A percentile compares a stretch with the other conserved stretches of the same genome.
phyloP scores from a whole-genome alignment of 208 protist species.

The Herpetomonas samuelpessoai region DNA sequence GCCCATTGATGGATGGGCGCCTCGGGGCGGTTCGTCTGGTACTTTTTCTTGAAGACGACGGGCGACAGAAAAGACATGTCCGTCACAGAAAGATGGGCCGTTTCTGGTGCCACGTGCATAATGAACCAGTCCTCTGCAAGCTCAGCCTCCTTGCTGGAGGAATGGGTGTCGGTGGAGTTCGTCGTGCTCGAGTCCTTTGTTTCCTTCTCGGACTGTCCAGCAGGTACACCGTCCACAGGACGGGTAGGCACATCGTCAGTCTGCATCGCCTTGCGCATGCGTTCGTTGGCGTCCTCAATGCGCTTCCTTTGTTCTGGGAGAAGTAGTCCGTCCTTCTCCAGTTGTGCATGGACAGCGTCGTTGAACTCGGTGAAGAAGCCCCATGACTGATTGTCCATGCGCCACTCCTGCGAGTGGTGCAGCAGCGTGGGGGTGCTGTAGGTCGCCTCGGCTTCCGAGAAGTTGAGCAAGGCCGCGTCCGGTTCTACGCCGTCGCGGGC shows the following conservation, averaged over 20 bases:
- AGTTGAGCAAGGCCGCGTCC: not conserved
- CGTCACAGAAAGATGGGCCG: conserved; percentile 24
- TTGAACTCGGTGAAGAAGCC: not conserved
- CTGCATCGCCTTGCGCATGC: not conserved
- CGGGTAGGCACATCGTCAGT: not conserved
- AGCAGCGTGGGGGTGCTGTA: not conserved
- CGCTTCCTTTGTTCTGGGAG: not conserved
- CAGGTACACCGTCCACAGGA: not conserved
- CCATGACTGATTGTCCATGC: not conserved
- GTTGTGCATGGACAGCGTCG: not conserved
- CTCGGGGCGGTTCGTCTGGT: conserved; percentile 1
- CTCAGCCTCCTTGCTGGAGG: not conserved
- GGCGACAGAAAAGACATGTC: conserved; percentile 37
- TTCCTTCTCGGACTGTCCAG: not conserved
- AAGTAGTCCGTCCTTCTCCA: not conserved
- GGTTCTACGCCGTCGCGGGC: not conserved
- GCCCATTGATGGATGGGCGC: conserved; percentile 1
- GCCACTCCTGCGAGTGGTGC: conserved; percentile 2
- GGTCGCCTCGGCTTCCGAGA: not conserved
- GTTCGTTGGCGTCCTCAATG: not conserved
- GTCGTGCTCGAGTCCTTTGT: not conserved
- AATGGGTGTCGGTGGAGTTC: not conserved
- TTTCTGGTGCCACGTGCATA: conserved; percentile 5
- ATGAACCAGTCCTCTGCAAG: conserved; percentile 1
- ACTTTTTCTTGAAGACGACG: conserved; percentile 22